These are phyloP conservation scores for Phytophthora pseudosyringae DNA, from an alignment of 352 stramenopile species.

Conservation along the genomic window DNA sequence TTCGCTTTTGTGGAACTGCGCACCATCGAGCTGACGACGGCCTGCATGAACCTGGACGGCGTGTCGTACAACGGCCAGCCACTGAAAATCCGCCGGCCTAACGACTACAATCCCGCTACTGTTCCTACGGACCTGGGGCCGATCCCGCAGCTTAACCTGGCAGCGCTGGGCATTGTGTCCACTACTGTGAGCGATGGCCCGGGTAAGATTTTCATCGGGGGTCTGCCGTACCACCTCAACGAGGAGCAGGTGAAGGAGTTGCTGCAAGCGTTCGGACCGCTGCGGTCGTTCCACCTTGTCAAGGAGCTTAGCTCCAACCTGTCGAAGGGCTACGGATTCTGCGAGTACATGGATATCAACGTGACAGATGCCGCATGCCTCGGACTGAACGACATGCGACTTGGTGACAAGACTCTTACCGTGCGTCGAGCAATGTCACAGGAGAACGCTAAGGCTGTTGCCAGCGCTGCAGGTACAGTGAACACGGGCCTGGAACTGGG, in stretches of 20 bases:
- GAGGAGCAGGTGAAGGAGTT: slow-evolving; percentile 96
- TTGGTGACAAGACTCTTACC: slow-evolving; percentile 92
- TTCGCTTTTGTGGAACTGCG: slow-evolving; percentile 99
- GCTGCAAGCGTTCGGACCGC: slow-evolving; percentile 94
- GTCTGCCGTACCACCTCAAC: slow-evolving; percentile 96
- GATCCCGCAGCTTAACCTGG: slow-evolving; percentile 90
- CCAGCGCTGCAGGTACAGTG: slow-evolving; percentile 66
- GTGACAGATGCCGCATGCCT: slow-evolving; percentile 93
- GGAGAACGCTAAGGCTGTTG: slow-evolving; percentile 71
- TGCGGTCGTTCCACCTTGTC: slow-evolving; percentile 97
- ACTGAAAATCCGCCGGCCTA: slow-evolving; percentile 97
- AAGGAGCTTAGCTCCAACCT: slow-evolving; percentile 92
- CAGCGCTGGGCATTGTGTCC: slow-evolving; percentile 95
- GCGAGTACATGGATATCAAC: slow-evolving; percentile 94
- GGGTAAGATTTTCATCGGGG: slow-evolving; percentile 99
- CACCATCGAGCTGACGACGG: slow-evolving; percentile 96
- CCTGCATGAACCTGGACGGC: slow-evolving; percentile 96
- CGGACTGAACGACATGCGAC: slow-evolving; percentile 96
- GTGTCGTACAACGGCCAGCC: slow-evolving; percentile 94
- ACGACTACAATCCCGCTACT: slow-evolving; percentile 96
- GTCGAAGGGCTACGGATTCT: slow-evolving; percentile 98
- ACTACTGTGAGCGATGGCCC: slow-evolving; percentile 96
- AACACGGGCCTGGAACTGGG: slow-evolving; percentile 76
- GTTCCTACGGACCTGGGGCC: slow-evolving; percentile 88
- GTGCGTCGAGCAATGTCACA: slow-evolving; percentile 88